phyloP scores from a whole-genome alignment of 2,329 filamentous ascomycete species.

The Pyrenophora graminea region DNA sequence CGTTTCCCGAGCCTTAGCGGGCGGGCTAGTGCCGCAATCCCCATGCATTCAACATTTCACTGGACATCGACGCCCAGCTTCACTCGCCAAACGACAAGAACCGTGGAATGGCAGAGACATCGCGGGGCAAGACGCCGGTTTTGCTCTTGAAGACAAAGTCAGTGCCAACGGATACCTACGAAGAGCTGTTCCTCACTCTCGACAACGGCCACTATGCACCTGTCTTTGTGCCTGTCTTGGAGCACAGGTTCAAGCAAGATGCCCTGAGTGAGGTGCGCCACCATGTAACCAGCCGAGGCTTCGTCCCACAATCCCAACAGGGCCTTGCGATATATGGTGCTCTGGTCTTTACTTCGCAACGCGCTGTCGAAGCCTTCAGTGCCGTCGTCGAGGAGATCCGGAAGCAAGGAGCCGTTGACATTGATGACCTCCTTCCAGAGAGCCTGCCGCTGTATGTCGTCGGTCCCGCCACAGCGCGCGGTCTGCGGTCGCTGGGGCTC shows the following conservation, averaged over 20 bases:
- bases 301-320: conserved; percentile 31
- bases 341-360: conserved; percentile 82
- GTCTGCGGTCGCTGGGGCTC: conserved; percentile 61
- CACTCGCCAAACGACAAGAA: conserved; percentile 23
- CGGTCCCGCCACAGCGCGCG: conserved; percentile 77
- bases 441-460: conserved; percentile 74
- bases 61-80: conserved; percentile 5
- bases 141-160: conserved; percentile 80
- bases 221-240: conserved; percentile 75
- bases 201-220: conserved; percentile 61
- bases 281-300: conserved; percentile 54
- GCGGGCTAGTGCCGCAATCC: conserved; percentile 12
- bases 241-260: conserved; percentile 68
- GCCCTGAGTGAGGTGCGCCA: conserved; percentile 60
- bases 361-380: conserved; percentile 78
- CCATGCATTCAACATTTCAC: conserved; percentile 5
- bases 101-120: conserved; percentile 37
- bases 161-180: conserved; percentile 70
- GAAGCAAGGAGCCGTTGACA: conserved; percentile 32
- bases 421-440: conserved; percentile 48
- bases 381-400: conserved; percentile 62
- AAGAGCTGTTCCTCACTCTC: conserved; percentile 64
- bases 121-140: conserved; percentile 55
- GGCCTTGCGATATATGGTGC: conserved; percentile 64
- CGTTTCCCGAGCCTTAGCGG: conserved; percentile 25